A percentile compares a stretch with the other conserved stretches of the same genome.
Conservation (phyloP, 2,329 filamentous ascomycete species). For the Ilyonectria sp. region DNA sequence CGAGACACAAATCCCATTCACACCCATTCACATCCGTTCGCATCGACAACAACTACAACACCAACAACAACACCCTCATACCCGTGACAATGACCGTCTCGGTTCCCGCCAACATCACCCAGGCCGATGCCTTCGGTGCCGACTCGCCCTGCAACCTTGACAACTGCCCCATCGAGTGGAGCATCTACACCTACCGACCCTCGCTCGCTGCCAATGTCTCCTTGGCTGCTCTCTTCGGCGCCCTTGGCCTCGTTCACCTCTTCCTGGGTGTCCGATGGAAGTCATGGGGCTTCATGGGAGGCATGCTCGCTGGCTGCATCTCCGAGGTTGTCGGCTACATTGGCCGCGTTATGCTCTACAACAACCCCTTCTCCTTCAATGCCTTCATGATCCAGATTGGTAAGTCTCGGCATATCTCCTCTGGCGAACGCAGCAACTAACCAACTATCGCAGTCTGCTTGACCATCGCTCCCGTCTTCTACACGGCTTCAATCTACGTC, state of each 20-base stretch:
- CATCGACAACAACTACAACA: not conserved
- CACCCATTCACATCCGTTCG: not conserved
- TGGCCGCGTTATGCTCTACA: slow-evolving; percentile 70
- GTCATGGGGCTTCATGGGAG: slow-evolving; percentile 63
- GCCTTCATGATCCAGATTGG: slow-evolving; percentile 78
- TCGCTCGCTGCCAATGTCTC: slow-evolving; percentile 66
- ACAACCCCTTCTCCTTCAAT: slow-evolving; percentile 71
- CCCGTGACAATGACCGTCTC: slow-evolving; percentile 39
- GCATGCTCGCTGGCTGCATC: slow-evolving; percentile 70
- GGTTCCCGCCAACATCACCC: slow-evolving; percentile 37
- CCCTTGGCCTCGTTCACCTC: slow-evolving; percentile 58
- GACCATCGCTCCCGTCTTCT: slow-evolving; percentile 63
- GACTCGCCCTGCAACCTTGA: slow-evolving; percentile 64
- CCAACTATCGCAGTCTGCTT: slow-evolving; percentile 63
- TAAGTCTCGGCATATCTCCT: slow-evolving; percentile 47
- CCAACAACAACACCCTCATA: slow-evolving; percentile 1
- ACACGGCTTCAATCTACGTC: slow-evolving; percentile 77
- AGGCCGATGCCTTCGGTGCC: slow-evolving; percentile 58
- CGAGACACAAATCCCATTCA: not conserved
- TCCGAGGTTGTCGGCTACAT: slow-evolving; percentile 75
- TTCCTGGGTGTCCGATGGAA: slow-evolving; percentile 63
- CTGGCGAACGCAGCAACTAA: not conserved
- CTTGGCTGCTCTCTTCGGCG: slow-evolving; percentile 66
- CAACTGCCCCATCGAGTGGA: slow-evolving; percentile 62
- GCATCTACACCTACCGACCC: slow-evolving; percentile 69